phyloP scores from a whole-genome alignment of 1,139 yeast genomes.

The Citeromyces hawaiiensis region DNA sequence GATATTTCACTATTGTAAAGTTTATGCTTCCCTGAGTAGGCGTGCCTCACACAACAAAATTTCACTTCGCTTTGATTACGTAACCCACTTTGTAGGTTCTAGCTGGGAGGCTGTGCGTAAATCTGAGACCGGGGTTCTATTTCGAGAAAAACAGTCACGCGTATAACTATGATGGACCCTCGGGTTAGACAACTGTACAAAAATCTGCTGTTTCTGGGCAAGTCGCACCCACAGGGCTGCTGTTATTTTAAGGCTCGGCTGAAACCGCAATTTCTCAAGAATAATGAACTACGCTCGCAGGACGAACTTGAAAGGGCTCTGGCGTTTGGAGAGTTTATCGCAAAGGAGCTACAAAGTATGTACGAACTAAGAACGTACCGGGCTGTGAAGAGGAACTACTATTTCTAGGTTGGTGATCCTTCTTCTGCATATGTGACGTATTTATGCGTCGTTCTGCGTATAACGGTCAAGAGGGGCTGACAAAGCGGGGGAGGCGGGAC shows the following conservation, averaged over 20 bases:
- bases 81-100: neutral
- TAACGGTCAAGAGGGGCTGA: neutral
- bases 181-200: constrained; percentile 20
- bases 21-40: constrained; percentile 1
- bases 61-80: neutral
- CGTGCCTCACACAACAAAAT: constrained; percentile 1
- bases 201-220: constrained; percentile 22
- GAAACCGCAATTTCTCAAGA: constrained; percentile 13
- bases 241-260: constrained; percentile 13
- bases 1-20: neutral
- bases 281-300: constrained; percentile 9
- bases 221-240: constrained; percentile 25
- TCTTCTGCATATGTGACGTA: neutral
- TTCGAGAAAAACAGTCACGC: neutral
- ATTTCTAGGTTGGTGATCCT: constrained; percentile 3
- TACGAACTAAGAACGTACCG: constrained; percentile 21
- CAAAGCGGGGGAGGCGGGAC: neutral
- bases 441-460: neutral
- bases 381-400: constrained; percentile 21
- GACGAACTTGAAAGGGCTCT: constrained; percentile 17
- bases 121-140: neutral
- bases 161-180: constrained; percentile 17
- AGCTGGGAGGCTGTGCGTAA: neutral
- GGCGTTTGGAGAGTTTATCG: constrained; percentile 20
- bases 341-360: constrained; percentile 22